Evolutionary conservation across 2,329 filamentous ascomycete genomes (phyloP).

Genomic region (Grosmannia serpens): DNA sequence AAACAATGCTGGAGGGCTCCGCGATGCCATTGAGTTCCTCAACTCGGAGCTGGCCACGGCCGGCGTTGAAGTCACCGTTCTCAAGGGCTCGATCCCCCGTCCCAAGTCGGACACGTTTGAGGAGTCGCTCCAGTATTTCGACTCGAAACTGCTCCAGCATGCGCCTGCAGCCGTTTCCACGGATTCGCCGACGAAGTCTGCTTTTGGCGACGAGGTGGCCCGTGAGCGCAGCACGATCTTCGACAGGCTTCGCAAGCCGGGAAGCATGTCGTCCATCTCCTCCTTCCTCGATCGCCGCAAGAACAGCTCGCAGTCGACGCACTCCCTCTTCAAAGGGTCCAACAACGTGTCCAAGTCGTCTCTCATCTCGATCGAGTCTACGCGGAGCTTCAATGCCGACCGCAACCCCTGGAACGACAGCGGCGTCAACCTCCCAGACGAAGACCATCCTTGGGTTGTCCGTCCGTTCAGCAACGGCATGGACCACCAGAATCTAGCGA

Average conservation of each 20-base stretch:
- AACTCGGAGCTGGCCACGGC: slow-evolving; percentile 76
- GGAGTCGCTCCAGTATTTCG: slow-evolving; percentile 91
- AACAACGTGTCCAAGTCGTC: slow-evolving; percentile 89
- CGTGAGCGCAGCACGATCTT: slow-evolving; percentile 76
- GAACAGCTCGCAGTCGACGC: slow-evolving; percentile 76
- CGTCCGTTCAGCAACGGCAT: slow-evolving; percentile 55
- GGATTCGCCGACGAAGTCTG: slow-evolving; percentile 79
- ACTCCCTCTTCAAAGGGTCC: slow-evolving; percentile 85
- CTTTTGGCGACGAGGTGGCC: slow-evolving; percentile 69
- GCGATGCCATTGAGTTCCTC: slow-evolving; percentile 92
- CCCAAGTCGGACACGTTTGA: slow-evolving; percentile 98
- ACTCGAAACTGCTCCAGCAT: slow-evolving; percentile 91
- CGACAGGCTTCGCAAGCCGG: slow-evolving; percentile 86
- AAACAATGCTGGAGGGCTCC: slow-evolving; percentile 90
- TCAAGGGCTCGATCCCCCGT: slow-evolving; percentile 93
- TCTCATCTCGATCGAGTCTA: slow-evolving; percentile 89
- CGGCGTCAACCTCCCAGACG: slow-evolving; percentile 85
- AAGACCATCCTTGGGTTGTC: slow-evolving; percentile 58
- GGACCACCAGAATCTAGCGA: slow-evolving; percentile 50
- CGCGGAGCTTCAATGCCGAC: slow-evolving; percentile 79
- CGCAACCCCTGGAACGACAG: slow-evolving; percentile 98
- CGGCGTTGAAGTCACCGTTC: slow-evolving; percentile 74
- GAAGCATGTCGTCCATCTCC: slow-evolving; percentile 86
- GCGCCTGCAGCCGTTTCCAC: slow-evolving; percentile 69
- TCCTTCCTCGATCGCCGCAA: slow-evolving; percentile 95